Evolutionary conservation across 2,329 filamentous ascomycete genomes (phyloP), one percentile per base, ranked within the genome.

Genomic region (Dactylellina cionopaga): DNA sequence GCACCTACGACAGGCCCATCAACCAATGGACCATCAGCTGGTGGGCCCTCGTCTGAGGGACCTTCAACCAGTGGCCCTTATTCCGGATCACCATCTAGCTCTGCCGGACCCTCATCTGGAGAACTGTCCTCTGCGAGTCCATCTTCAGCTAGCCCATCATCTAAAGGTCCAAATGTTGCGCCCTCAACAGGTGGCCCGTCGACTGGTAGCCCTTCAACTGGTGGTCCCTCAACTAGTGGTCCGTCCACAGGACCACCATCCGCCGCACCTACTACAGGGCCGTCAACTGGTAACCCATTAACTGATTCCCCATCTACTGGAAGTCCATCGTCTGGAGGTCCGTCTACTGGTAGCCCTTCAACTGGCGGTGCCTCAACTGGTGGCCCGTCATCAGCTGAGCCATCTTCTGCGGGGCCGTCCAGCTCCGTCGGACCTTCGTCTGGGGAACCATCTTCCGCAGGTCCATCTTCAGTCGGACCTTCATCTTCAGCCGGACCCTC

Each of bases 91-190:
- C 29, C 56, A 25, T 33, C 35, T 2, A 15, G 27, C 2, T 22
- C 29, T n/a, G n/a, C n/a, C n/a, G n/a, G n/a, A 3, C 39, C 55
- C 13, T 65, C 60, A 7, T 56, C 59, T 24, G 37, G 33, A 11
- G 24, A 22, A 13, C 58, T 33, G 2, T 51, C 44, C 1, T 47
- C 55, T 1, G 17, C 10, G 10, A 35, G 35, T 17, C 24, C 59
- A 31, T 54, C 59, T 5, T 6, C 47, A 4, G 19, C 24, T 47
- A 19, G 39, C 6, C 29, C 56, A 25, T 33, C 35, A 2, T 24
- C 59, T 17, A 17, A 17, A 17, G 56, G 27, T 11, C 22, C 55
- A 22, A 15, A 25, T 3, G 24, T n/a, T n/a, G n/a, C n/a, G n/a
- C 41, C 44, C 1, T 47, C 55, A 1, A 15, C 10, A 7, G n/a